Evolutionary conservation across 2,329 filamentous ascomycete genomes (phyloP), one percentile per base, ranked within the genome.

Genomic region (Purpureocillium takamizusanense): DNA sequence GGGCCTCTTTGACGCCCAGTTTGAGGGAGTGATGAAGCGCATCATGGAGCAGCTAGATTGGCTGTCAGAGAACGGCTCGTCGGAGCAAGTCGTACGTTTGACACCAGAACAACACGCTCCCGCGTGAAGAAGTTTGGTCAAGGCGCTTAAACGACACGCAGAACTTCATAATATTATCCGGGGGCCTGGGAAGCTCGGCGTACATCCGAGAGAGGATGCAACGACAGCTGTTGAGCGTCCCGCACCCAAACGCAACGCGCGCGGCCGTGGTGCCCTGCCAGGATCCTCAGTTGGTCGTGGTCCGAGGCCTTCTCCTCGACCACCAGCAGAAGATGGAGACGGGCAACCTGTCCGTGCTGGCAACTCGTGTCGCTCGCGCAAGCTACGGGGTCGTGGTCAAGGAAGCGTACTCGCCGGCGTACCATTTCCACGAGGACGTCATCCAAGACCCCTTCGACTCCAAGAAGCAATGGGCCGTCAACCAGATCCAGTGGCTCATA

Each of bases 241-340:
- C 21, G 3, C 63, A 67, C 34, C 54, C 55, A 4, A 63, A 57
- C 37, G 59, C 63, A 4, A 44, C 45, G 9, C 47, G 56, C 8
- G 51, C 63, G 21, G 52, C 57, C 27, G 63, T 70, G 13, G 44
- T 69, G 4, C 63, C 63, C 8, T 65, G 63, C 2, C 63, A 66
- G 8, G 72, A 76, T 33, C 71, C 72, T 0, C 70, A 75, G 39
- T 65, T 76, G 0, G 70, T 72, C 5, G 71, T 76, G 2, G 70
- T 71, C 31, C 70, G 71, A 42, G 72, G 72, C 0, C 53, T 75
- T 3, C 64, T 76, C 2, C 56, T 66, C 3, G 70, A 76, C 35
- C 61, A 70, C 10, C 55, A 73, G n/a, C 65, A 72, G 31, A 68
- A 62, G 35, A 56, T 70, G 29, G 55, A 65, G 4, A 58, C 62